A percentile compares a stretch with the other conserved stretches of the same genome.
Conservation (phyloP, 2,329 filamentous ascomycete species). For the Diaporthe longicolla region DNA sequence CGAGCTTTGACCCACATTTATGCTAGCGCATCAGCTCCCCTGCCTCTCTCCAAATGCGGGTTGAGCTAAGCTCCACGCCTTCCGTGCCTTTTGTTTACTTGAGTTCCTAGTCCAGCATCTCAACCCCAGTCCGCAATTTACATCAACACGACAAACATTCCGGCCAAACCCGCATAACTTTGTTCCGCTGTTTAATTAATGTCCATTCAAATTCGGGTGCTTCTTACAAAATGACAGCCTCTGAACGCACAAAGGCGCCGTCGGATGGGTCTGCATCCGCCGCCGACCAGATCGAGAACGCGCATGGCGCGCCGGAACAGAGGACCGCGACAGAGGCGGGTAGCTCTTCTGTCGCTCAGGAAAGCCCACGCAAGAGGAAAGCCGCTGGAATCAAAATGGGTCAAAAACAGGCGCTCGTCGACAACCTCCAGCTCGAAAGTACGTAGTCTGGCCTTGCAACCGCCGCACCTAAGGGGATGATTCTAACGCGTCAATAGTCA, state of each 20-base stretch:
- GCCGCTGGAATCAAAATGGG: conserved; percentile 73
- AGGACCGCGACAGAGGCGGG: conserved; percentile 52
- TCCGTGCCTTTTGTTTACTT: conserved; percentile 46
- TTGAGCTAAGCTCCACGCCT: conserved; percentile 23
- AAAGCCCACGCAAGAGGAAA: conserved; percentile 75
- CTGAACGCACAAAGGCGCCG: conserved; percentile 62
- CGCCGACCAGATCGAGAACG: conserved; percentile 45
- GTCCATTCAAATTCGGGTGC: not conserved
- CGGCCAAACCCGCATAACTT: not conserved
- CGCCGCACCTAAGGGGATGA: not conserved
- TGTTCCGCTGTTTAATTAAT: conserved; percentile 5
- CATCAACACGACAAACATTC: conserved; percentile 28
- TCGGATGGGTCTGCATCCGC: conserved; percentile 54
- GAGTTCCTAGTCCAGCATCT: conserved; percentile 32
- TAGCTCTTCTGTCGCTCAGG: conserved; percentile 55
- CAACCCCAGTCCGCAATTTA: conserved; percentile 9
- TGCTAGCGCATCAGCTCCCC: conserved; percentile 24
- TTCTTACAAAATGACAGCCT: conserved; percentile 62
- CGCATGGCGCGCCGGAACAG: conserved; percentile 46
- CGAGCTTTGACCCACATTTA: not conserved
- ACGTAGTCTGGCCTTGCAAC: conserved; percentile 51
- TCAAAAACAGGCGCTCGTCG: conserved; percentile 89
- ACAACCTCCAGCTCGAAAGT: conserved; percentile 93
- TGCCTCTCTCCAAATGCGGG: not conserved
- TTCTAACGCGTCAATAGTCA: conserved; percentile 69